These are phyloP conservation scores for Xylaria scruposa DNA, from an alignment of 495 filamentous ascomycete species.

Conservation along the genomic window DNA sequence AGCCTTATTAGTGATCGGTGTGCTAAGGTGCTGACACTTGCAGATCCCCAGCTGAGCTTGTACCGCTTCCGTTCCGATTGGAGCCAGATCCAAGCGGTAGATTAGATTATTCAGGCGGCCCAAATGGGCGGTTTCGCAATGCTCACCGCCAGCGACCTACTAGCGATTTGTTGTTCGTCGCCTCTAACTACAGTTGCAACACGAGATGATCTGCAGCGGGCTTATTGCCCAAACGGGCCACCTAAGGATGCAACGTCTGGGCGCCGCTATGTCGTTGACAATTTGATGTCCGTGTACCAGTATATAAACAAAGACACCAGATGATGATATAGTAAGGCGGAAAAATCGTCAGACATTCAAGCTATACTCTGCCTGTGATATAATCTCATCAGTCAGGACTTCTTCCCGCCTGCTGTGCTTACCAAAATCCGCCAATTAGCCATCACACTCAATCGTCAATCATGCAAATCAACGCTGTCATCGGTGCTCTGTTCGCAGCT, in stretches of 20 bases:
- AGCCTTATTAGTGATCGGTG: background rate
- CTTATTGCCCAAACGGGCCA: constrained; percentile 11
- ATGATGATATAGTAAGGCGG: background rate
- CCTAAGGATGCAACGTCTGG: background rate
- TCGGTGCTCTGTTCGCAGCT: constrained; percentile 12
- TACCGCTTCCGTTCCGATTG: background rate
- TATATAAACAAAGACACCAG: background rate
- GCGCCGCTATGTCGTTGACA: background rate
- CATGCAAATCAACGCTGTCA: constrained; percentile 18
- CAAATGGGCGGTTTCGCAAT: background rate
- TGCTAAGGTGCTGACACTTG: background rate
- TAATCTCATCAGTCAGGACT: background rate
- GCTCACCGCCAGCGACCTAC: background rate
- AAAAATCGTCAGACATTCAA: background rate
- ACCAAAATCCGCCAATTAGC: background rate
- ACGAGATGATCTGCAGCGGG: constrained; percentile 25
- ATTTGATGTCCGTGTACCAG: background rate
- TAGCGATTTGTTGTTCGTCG: background rate
- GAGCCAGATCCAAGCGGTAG: background rate
- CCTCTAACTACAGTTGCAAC: constrained; percentile 4
- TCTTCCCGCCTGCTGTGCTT: background rate
- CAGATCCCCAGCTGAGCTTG: background rate
- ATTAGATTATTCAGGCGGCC: background rate
- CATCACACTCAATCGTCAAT: background rate
- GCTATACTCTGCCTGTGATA: background rate